Conservation (phyloP, 768 basidiomycete genomes). For the Pluteus cervinus region DNA sequence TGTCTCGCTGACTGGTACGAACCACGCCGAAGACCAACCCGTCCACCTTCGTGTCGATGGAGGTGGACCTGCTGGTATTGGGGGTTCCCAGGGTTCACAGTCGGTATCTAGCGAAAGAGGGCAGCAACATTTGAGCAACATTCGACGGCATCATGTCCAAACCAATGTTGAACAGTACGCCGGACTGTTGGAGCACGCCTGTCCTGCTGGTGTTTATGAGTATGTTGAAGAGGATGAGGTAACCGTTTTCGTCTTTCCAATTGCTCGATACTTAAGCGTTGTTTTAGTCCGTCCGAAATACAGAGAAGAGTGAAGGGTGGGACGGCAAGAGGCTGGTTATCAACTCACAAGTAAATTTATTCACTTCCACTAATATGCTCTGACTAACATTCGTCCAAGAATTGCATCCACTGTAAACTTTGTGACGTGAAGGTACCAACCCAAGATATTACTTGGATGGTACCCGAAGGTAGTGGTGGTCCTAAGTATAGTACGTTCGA, state of each 20-base stretch:
- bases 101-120: slow-evolving; percentile 39
- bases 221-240: slow-evolving; percentile 57
- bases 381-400: slow-evolving; percentile 43
- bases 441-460: slow-evolving; percentile 95
- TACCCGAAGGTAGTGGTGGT: slow-evolving; percentile 94
- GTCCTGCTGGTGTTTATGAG: slow-evolving; percentile 96
- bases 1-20: slow-evolving; percentile 86
- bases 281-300: too few species aligned
- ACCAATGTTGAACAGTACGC: slow-evolving; percentile 77
- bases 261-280: too few species aligned
- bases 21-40: slow-evolving; percentile 96
- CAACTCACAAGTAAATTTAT: slow-evolving; percentile 77
- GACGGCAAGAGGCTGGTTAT: slow-evolving; percentile 88
- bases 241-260: too few species aligned
- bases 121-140: too few species aligned
- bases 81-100: slow-evolving; percentile 19
- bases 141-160: slow-evolving; percentile 59
- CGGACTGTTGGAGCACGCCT: slow-evolving; percentile 81
- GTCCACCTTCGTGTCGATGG: slow-evolving; percentile 68
- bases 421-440: slow-evolving; percentile 97
- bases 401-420: slow-evolving; percentile 91
- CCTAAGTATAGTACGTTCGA: slow-evolving; percentile 81
- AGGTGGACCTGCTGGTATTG: slow-evolving; percentile 17
- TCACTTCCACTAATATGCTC: slow-evolving; percentile 1
- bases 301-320: slow-evolving; percentile 54